phyloP scores from a whole-genome alignment of 495 filamentous ascomycete species.

The Penicillium canescens region DNA sequence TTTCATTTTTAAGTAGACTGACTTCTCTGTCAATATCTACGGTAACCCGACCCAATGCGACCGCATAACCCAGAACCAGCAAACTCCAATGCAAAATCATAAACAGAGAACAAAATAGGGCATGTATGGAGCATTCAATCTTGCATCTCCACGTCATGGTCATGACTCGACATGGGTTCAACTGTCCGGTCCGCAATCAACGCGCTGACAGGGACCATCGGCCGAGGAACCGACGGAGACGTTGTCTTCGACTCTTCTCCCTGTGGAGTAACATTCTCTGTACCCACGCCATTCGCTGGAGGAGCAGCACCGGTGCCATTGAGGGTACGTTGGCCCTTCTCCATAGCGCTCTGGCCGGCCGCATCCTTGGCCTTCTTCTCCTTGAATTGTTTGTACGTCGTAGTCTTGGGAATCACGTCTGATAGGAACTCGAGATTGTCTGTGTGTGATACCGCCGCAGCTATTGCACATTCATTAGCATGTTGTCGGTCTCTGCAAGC shows the following conservation, averaged over 20 bases:
- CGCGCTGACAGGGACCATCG: conserved; percentile 36
- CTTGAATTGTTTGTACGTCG: conserved; percentile 78
- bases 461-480: conserved; percentile 38
- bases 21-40: background rate
- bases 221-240: conserved; percentile 28
- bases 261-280: conserved; percentile 9
- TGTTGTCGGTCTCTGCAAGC: too few species aligned
- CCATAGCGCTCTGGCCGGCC: conserved; percentile 41
- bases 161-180: conserved; percentile 22
- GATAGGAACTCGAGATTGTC: conserved; percentile 95
- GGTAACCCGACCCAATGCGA: conserved; percentile 16
- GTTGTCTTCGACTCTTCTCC: conserved; percentile 18
- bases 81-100: conserved; percentile 30
- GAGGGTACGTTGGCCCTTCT: conserved; percentile 56
- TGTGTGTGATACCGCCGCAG: conserved; percentile 81
- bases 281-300: conserved; percentile 33
- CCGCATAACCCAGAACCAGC: conserved; percentile 12
- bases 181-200: conserved; percentile 42
- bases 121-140: conserved; percentile 32
- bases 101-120: conserved; percentile 5
- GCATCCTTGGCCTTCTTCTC: conserved; percentile 55
- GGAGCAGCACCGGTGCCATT: conserved; percentile 34
- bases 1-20: conserved; percentile 6
- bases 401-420: conserved; percentile 86
- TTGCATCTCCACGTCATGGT: conserved; percentile 61